Evolutionary conservation across 2,329 filamentous ascomycete species (phyloP).

Genomic region (Xylariaceae sp.): DNA sequence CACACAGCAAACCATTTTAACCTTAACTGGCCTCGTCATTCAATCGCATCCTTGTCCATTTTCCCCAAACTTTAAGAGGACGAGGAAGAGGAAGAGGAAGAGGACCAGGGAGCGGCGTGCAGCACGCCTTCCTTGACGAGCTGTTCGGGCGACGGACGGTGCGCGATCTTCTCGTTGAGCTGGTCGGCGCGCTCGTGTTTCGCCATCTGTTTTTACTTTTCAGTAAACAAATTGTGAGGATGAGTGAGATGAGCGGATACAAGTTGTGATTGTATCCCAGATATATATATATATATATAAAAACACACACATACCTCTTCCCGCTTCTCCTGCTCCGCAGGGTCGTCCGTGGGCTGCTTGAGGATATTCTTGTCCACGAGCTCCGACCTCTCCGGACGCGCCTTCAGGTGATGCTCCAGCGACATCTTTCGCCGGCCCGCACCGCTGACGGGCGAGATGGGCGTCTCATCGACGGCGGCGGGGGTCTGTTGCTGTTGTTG

Average conservation of each 20-base stretch:
- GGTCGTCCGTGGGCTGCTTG: conserved; percentile 69
- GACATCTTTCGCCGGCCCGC: conserved; percentile 56
- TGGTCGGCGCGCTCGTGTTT: conserved; percentile 83
- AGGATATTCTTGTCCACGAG: conserved; percentile 87
- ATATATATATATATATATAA: no score
- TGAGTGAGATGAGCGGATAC: no score
- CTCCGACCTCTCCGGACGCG: conserved; percentile 69
- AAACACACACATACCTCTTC: conserved; percentile 62
- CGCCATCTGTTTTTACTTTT: conserved; percentile 49
- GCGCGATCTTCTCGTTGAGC: conserved; percentile 79
- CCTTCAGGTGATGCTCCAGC: conserved; percentile 65
- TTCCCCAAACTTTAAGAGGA: no score
- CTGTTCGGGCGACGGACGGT: conserved; percentile 69
- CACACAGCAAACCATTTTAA: no score
- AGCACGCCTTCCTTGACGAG: conserved; percentile 77
- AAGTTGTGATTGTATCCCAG: no score
- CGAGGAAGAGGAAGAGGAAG: no score
- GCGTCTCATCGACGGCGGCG: conserved; percentile 46
- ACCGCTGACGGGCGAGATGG: conserved; percentile 51
- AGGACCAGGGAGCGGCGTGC: conserved; percentile 58
- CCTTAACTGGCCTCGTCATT: no score
- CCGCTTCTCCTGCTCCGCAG: conserved; percentile 72
- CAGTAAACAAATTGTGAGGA: no score
- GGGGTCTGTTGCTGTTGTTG: conserved; percentile 18
- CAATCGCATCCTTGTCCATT: no score